Evolutionary conservation across 257 asterid genomes (phyloP).

Genomic region (Solanum medicagineum): DNA sequence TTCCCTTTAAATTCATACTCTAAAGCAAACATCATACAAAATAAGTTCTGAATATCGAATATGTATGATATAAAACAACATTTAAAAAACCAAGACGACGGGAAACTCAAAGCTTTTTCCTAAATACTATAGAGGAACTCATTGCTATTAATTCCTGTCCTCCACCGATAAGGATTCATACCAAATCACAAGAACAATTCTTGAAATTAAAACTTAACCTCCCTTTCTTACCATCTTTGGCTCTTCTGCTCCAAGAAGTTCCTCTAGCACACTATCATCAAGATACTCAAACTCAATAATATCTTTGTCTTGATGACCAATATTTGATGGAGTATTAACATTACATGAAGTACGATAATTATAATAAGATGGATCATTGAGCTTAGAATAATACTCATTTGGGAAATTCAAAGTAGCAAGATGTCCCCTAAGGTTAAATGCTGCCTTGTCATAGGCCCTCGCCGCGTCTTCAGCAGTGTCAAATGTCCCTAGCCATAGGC

Average conservation of each 20-base stretch:
- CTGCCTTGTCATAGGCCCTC: slow-evolving; percentile 7
- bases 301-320: neutral
- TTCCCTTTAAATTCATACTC: neutral
- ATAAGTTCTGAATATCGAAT: neutral
- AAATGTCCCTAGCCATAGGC: slow-evolving; percentile 6
- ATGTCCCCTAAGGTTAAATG: slow-evolving; percentile 5
- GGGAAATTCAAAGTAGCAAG: slow-evolving; percentile 13
- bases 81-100: neutral
- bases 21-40: neutral
- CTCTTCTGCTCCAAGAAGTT: slow-evolving; percentile 1
- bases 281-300: neutral
- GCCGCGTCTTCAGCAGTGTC: slow-evolving; percentile 2
- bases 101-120: neutral
- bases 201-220: neutral
- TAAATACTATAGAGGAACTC: neutral
- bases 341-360: neutral
- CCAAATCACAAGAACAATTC: neutral
- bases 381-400: slow-evolving; percentile 2
- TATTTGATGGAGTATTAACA: neutral
- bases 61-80: neutral
- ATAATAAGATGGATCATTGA: neutral
- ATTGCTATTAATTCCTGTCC: neutral
- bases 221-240: neutral
- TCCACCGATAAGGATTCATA: neutral
- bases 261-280: neutral